Conservation (phyloP, 306 rosid species). For the Corylus americana region DNA sequence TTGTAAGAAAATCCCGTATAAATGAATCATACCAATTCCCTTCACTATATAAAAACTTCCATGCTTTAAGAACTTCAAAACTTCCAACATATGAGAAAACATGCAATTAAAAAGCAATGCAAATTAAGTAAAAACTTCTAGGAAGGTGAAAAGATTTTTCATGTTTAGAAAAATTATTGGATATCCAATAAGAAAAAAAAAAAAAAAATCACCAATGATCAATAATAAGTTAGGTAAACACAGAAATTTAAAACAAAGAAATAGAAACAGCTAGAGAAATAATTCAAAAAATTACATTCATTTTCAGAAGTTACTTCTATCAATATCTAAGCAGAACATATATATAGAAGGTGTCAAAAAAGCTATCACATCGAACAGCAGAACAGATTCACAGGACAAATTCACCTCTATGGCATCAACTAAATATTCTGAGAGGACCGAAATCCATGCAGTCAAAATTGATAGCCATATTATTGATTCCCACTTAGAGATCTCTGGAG, state of each 20-base stretch:
- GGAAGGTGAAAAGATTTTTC: neutral
- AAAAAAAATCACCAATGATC: neutral
- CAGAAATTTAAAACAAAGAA: neutral
- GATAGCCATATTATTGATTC: constrained; percentile 81
- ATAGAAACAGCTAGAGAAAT: neutral
- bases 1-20: neutral
- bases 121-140: neutral
- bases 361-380: neutral
- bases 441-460: constrained; percentile 70
- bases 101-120: neutral
- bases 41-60: neutral
- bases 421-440: constrained; percentile 69
- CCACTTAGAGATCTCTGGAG: constrained; percentile 79
- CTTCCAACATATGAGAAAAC: neutral
- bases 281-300: too few species aligned
- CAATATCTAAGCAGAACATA: neutral
- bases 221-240: neutral
- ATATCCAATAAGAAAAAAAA: neutral
- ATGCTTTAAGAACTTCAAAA: neutral
- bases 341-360: neutral
- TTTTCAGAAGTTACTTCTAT: neutral
- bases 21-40: neutral
- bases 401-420: constrained; percentile 75
- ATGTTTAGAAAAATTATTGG: neutral
- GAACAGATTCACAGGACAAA: constrained; percentile 14